Evolutionary conservation across 2,329 filamentous ascomycete genomes (phyloP).

Genomic region (Diaporthe capsici): DNA sequence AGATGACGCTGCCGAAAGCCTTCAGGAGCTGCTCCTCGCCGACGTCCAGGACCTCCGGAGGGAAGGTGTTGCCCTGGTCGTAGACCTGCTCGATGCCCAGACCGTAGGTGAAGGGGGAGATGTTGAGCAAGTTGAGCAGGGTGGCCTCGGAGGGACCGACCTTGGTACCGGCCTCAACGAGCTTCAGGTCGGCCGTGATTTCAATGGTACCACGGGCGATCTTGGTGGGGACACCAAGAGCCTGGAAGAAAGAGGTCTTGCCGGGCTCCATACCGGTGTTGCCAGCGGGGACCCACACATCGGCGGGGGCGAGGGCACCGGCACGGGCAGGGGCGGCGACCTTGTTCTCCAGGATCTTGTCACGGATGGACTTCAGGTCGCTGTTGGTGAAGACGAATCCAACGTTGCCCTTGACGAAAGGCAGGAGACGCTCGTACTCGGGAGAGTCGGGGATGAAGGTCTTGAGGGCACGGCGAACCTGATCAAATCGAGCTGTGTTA

Average conservation of each 20-base stretch:
- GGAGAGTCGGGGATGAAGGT: conserved; percentile 91
- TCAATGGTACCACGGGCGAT: conserved; percentile 99
- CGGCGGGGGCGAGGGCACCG: conserved; percentile 92
- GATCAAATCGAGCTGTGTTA: conserved; percentile 14
- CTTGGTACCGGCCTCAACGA: conserved; percentile 92
- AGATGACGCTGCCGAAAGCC: conserved; percentile 84
- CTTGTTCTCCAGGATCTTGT: conserved; percentile 96
- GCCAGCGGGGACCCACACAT: conserved; percentile 96
- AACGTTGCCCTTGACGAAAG: conserved; percentile 96
- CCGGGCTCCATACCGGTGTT: conserved; percentile 99
- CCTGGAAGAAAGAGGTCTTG: conserved; percentile 99
- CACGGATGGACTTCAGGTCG: conserved; percentile 92
- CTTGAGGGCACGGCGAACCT: conserved; percentile 97
- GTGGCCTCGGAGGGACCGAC: conserved; percentile 99
- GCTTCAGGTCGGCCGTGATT: conserved; percentile 98
- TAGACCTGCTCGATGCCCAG: conserved; percentile 98
- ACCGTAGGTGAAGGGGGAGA: conserved; percentile 99
- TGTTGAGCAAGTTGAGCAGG: conserved; percentile 99
- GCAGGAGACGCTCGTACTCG: conserved; percentile 98
- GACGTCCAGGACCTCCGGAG: conserved; percentile 88
- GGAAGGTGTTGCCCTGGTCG: conserved; percentile 96
- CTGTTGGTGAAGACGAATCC: conserved; percentile 99
- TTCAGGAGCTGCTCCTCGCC: conserved; percentile 94
- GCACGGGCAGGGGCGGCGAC: conserved; percentile 98
- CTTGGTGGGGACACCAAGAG: conserved; percentile 99